A percentile compares a stretch with the other conserved stretches of the same genome.
These are phyloP conservation scores for Debaryomyces robertsiae DNA, from an alignment of 1,139 yeast genomes.

Conservation along the genomic window DNA sequence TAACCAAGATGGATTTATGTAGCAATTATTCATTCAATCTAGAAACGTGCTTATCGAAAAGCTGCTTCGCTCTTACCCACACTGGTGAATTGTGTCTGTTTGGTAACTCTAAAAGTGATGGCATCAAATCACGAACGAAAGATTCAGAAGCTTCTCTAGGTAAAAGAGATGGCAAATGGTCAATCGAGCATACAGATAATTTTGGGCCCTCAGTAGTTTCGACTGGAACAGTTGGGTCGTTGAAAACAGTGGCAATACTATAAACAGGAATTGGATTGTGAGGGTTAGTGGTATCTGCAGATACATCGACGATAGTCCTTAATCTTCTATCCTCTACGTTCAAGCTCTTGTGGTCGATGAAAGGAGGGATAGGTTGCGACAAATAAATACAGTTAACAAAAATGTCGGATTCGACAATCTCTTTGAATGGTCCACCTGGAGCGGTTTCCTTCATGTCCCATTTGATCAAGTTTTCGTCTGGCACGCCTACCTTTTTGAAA, in stretches of 20 bases:
- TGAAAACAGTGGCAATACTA: conserved; percentile 83
- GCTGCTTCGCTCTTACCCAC: conserved; percentile 84
- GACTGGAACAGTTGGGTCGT: conserved; percentile 85
- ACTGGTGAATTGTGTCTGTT: conserved; percentile 81
- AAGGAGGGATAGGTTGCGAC: conserved; percentile 92
- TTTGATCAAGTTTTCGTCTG: conserved; percentile 77
- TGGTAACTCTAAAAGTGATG: conserved; percentile 83
- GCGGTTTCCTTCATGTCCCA: conserved; percentile 99
- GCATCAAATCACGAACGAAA: conserved; percentile 82
- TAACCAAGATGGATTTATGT: neutral
- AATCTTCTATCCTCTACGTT: conserved; percentile 69
- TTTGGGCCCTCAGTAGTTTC: conserved; percentile 79
- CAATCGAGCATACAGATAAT: conserved; percentile 91
- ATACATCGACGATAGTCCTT: conserved; percentile 92
- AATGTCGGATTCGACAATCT: conserved; percentile 84
- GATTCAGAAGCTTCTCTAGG: conserved; percentile 97
- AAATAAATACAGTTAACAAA: conserved; percentile 95
- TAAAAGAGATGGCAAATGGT: conserved; percentile 90
- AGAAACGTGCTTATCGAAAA: conserved; percentile 81
- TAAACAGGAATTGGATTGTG: conserved; percentile 97
- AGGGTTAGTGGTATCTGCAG: conserved; percentile 98
- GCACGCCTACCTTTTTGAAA: conserved; percentile 81
- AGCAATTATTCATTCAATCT: conserved; percentile 39
- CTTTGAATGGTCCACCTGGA: conserved; percentile 95
- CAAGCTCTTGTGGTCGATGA: conserved; percentile 69